Evolutionary conservation across 768 basidiomycete species (phyloP).

Genomic region (Tephrocybe sp.): DNA sequence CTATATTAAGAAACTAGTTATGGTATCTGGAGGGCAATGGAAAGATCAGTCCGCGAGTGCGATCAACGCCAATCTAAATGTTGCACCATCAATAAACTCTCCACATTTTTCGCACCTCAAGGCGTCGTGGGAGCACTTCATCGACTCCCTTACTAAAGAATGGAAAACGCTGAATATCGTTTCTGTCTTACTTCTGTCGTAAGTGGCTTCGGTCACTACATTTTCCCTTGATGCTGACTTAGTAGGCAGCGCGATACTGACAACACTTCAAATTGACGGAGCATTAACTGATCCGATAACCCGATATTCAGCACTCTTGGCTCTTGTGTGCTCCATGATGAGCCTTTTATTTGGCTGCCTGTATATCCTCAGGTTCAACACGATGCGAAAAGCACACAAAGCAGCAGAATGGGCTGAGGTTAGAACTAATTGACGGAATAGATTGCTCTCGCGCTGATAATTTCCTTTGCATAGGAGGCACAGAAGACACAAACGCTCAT

Average conservation of each 20-base stretch:
- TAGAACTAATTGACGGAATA: background rate
- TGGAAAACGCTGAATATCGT: slow-evolving; percentile 78
- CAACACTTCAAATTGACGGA: slow-evolving; percentile 57
- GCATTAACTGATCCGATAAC: slow-evolving; percentile 63
- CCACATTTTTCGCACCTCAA: slow-evolving; percentile 25
- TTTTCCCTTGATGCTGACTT: background rate
- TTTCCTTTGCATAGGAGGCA: slow-evolving; percentile 44
- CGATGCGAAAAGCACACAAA: slow-evolving; percentile 45
- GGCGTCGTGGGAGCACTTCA: slow-evolving; percentile 66
- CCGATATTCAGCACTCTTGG: slow-evolving; percentile 60
- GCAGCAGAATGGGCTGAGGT: slow-evolving; percentile 64
- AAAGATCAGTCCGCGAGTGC: slow-evolving; percentile 4
- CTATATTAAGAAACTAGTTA: slow-evolving; percentile 49
- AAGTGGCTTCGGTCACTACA: slow-evolving; percentile 9
- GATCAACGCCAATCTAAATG: background rate
- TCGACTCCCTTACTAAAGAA: slow-evolving; percentile 63
- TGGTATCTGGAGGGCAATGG: slow-evolving; percentile 21
- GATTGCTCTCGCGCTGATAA: background rate
- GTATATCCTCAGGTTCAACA: background rate
- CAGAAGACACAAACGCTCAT: slow-evolving; percentile 29
- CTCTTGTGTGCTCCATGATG: slow-evolving; percentile 55
- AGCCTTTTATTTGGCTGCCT: slow-evolving; percentile 42
- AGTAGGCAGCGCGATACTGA: slow-evolving; percentile 55
- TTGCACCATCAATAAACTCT: slow-evolving; percentile 11
- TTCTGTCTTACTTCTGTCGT: slow-evolving; percentile 59